These are phyloP conservation scores for Leccinum subtestaceum DNA, from an alignment of 768 basidiomycete genomes.

Conservation along the genomic window DNA sequence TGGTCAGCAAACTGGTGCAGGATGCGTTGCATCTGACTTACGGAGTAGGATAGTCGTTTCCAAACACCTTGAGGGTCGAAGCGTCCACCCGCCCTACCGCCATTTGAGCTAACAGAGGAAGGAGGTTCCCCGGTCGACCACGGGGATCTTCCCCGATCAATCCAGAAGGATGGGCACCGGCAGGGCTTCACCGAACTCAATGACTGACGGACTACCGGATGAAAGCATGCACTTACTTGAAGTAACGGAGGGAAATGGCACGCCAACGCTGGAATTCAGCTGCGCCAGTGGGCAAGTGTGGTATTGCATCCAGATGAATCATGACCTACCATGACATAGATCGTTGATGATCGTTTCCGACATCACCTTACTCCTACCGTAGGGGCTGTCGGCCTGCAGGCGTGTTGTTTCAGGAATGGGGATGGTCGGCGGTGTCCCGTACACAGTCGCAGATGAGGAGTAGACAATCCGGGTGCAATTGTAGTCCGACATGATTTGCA, in stretches of 20 bases:
- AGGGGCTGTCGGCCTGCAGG: constrained; percentile 85
- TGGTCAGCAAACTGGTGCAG: not conserved
- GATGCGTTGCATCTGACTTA: constrained; percentile 35
- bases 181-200: constrained; percentile 58
- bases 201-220: not conserved
- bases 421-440: constrained; percentile 87
- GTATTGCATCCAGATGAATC: not conserved
- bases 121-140: constrained; percentile 90
- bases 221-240: constrained; percentile 68
- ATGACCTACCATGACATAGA: constrained; percentile 65
- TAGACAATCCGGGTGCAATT: constrained; percentile 88
- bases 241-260: constrained; percentile 89
- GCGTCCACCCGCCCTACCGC: constrained; percentile 85
- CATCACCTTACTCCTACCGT: constrained; percentile 97
- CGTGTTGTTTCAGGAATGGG: constrained; percentile 94
- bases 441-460: constrained; percentile 97
- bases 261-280: constrained; percentile 73
- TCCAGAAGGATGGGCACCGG: constrained; percentile 97
- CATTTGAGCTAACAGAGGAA: constrained; percentile 93
- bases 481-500: constrained; percentile 84
- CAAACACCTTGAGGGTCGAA: constrained; percentile 76
- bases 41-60: constrained; percentile 96
- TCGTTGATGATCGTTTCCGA: constrained; percentile 88
- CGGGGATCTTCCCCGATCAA: constrained; percentile 94
- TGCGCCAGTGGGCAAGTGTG: constrained; percentile 29